A percentile compares a stretch with the other conserved stretches of the same genome.
These are phyloP conservation scores for Nymphaea colorata DNA, from an alignment of 164 flowering plant species.

Conservation along the genomic window DNA sequence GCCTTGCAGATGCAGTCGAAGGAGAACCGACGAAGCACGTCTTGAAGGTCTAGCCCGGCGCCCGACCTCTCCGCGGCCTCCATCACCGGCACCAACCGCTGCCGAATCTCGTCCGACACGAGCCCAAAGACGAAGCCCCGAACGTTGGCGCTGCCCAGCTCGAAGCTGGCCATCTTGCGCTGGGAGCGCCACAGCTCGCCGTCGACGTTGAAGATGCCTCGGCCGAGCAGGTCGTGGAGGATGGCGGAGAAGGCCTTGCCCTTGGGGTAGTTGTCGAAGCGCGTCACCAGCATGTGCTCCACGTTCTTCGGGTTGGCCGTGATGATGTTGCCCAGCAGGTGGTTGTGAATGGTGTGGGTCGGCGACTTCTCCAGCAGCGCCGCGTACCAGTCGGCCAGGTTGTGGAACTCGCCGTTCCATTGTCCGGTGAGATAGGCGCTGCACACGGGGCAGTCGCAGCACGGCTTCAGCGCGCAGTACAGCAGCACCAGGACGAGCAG, in stretches of 20 bases:
- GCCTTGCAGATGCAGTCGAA: constrained; percentile 51
- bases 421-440: constrained; percentile 19
- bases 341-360: constrained; percentile 45
- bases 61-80: constrained; percentile 7
- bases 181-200: constrained; percentile 66
- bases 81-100: constrained; percentile 25
- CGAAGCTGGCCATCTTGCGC: constrained; percentile 50
- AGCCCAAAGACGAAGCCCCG: constrained; percentile 28
- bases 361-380: constrained; percentile 41
- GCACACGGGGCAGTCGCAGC: constrained; percentile 51
- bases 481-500: constrained; percentile 16
- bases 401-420: constrained; percentile 38
- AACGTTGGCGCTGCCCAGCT: constrained; percentile 37
- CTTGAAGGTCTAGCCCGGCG: constrained; percentile 35
- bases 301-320: constrained; percentile 71
- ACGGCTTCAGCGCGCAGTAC: constrained; percentile 16
- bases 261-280: constrained; percentile 72
- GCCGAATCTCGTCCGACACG: constrained; percentile 8
- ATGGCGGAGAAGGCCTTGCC: constrained; percentile 48
- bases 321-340: constrained; percentile 48
- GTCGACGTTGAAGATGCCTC: constrained; percentile 75
- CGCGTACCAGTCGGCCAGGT: constrained; percentile 62
- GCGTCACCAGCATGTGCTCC: constrained; percentile 59
- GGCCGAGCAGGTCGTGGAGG: constrained; percentile 66
- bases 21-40: constrained; percentile 43